Base-by-base conservation (phyloP, 2,329 filamentous ascomycete species). In the Capronia epimyces region DNA sequence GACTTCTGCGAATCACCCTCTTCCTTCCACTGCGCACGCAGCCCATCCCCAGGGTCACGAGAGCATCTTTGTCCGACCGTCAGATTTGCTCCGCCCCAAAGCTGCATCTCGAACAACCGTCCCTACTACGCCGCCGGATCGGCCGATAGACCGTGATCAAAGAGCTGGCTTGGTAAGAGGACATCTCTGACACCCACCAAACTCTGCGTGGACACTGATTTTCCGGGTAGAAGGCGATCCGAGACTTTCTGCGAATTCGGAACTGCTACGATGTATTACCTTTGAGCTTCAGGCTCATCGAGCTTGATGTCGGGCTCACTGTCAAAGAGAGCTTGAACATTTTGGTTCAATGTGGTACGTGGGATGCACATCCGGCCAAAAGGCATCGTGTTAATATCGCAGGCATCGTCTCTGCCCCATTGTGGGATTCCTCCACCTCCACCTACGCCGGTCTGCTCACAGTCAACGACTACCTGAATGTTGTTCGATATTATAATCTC, bases 401-500 rank as follows among this genome's bases (percentile, higher is more conserved):
- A 97, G 91, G 88, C 65, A 98, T 98, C 67, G 93, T 98, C 49
- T 98, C 93, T 24, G 93, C 93, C 46, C 93, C 93, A 44, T 75
- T 98, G 59, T 98, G 93, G 93, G 90, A 98, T 69, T 96, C 91
- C 21, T 85, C 87, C 59, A 87, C 84, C 3, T 95, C 90, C 21
- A 89, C 86, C 29, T 98, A 97, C 69, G 93, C 91, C 34, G 93
- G 93, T 32, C 80, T 98, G 43, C 78, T 98, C 59, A 98, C 93
- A 22, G 93, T 89, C 57, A 95, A 89, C 55, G 93, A 98, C 71
- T 98, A 93, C 69, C 94, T 98, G 72, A 98, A 98, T 65, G 86
- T 98, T 50, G 95, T 98, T 34, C 91, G 97, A 68, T 98, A 98
- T 71, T 97, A 98, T 75, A 96, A 89, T 77, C 90, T 97, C 70